Percentiles rank a stretch among this genome's conserved stretches.
phyloP scores from a whole-genome alignment of 1,284 basidiomycete genomes.

The Sanghuangporus weigelae region DNA sequence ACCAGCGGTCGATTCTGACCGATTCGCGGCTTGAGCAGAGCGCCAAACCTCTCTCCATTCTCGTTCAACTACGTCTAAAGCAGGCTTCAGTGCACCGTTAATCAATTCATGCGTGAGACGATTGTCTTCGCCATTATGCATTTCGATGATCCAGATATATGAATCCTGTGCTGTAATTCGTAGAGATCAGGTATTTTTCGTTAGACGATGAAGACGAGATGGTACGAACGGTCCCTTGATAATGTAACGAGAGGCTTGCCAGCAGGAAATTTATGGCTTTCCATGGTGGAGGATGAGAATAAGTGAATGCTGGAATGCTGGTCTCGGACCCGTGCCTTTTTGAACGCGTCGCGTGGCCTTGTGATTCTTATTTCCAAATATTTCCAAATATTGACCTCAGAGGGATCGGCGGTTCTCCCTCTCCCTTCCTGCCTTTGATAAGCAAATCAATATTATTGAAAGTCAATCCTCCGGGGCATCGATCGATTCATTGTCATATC shows the following conservation, averaged over 20 bases:
- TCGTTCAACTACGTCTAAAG: constrained; percentile 72
- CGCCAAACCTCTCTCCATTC: constrained; percentile 67
- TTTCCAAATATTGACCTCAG: not conserved
- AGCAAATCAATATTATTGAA: too few species aligned
- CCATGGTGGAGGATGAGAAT: not conserved
- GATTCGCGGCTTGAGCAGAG: constrained; percentile 30
- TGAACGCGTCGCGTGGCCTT: not conserved
- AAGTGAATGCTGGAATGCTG: not conserved
- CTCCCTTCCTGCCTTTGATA: not conserved
- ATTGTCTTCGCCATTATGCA: constrained; percentile 74
- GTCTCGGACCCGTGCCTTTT: not conserved
- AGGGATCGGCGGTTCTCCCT: constrained; percentile 17
- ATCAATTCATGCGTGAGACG: constrained; percentile 61
- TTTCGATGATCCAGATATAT: constrained; percentile 66
- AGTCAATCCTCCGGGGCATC: too few species aligned
- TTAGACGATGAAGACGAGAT: not conserved
- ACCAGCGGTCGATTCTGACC: constrained; percentile 30
- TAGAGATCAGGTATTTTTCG: not conserved
- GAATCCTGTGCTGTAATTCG: constrained; percentile 18
- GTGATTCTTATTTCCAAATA: not conserved
- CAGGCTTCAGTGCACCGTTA: constrained; percentile 59
- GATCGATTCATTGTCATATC: not conserved
- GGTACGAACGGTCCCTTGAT: constrained; percentile 49
- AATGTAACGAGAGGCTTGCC: constrained; percentile 52
- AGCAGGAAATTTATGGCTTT: constrained; percentile 35